phyloP scores from a whole-genome alignment of 176 grass and related monocot genomes.

The Dactylis glomerata region DNA sequence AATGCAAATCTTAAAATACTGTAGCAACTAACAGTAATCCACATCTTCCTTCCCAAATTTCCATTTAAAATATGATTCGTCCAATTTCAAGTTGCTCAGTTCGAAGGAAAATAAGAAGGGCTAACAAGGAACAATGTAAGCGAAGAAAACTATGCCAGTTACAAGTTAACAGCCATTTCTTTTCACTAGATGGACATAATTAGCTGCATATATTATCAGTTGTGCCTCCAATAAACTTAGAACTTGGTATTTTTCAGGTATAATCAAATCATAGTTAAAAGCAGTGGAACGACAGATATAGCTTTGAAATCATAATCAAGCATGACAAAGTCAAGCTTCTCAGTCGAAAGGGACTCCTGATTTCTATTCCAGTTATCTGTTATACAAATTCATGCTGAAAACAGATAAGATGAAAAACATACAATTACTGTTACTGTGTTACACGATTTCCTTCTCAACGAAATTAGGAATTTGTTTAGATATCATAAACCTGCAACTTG shows the following conservation, averaged over 20 bases:
- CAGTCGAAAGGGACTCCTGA: background rate
- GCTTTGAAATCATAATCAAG: background rate
- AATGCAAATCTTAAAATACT: background rate
- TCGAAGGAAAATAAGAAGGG: background rate
- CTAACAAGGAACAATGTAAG: background rate
- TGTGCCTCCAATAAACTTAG: background rate
- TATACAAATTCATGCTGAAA: background rate
- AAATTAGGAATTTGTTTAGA: background rate
- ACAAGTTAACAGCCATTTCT: background rate
- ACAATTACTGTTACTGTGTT: background rate
- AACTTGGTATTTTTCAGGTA: background rate
- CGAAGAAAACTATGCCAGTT: background rate
- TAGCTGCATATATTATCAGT: background rate
- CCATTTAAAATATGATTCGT: background rate
- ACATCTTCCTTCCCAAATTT: background rate
- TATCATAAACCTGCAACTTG: background rate
- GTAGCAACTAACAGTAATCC: background rate
- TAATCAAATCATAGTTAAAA: background rate
- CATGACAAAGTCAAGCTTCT: background rate
- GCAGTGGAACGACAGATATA: background rate
- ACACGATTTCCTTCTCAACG: background rate
- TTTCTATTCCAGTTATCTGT: background rate
- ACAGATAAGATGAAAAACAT: background rate
- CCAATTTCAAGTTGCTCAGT: background rate
- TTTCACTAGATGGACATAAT: background rate